A percentile compares a stretch with the other conserved stretches of the same genome.
These are phyloP conservation scores for Lodderomyces beijingensis DNA, from an alignment of 1,139 yeast species.

Conservation along the genomic window DNA sequence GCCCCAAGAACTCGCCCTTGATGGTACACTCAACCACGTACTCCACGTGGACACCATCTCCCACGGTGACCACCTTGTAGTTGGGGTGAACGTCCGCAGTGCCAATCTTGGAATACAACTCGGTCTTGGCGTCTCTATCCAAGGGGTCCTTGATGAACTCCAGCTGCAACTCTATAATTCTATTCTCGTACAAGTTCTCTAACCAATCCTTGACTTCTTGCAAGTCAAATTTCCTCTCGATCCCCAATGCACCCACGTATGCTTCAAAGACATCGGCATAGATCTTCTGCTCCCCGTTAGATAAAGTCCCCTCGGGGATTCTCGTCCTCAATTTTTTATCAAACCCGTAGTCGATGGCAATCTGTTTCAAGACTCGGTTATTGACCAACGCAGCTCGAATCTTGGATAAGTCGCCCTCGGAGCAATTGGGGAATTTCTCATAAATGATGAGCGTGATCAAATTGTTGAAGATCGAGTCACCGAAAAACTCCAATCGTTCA, in stretches of 20 bases:
- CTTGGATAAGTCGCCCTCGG: constrained; percentile 79
- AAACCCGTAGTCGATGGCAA: constrained; percentile 69
- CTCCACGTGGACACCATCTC: constrained; percentile 48
- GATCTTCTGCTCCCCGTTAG: constrained; percentile 47
- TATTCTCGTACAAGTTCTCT: constrained; percentile 39
- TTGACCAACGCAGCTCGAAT: constrained; percentile 70
- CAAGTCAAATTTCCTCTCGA: constrained; percentile 50
- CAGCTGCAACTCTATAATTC: constrained; percentile 23
- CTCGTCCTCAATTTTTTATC: constrained; percentile 54
- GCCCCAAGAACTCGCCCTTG: constrained; percentile 52
- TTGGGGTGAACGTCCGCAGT: constrained; percentile 63
- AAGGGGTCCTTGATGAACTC: constrained; percentile 31
- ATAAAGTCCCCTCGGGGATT: constrained; percentile 31
- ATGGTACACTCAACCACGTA: constrained; percentile 67
- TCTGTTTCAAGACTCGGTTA: constrained; percentile 67
- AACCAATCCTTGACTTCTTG: constrained; percentile 60
- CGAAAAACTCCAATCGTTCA: constrained; percentile 89
- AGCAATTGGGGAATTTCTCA: constrained; percentile 59
- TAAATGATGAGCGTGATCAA: constrained; percentile 67
- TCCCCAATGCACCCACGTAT: constrained; percentile 76
- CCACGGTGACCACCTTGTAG: constrained; percentile 52
- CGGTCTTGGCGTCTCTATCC: constrained; percentile 66
- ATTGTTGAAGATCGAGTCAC: constrained; percentile 82
- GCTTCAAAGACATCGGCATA: constrained; percentile 87
- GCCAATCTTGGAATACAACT: constrained; percentile 76